These are phyloP conservation scores for Acanthamoeba sp. DNA, from an alignment of 208 protist genomes.

Conservation along the genomic window DNA sequence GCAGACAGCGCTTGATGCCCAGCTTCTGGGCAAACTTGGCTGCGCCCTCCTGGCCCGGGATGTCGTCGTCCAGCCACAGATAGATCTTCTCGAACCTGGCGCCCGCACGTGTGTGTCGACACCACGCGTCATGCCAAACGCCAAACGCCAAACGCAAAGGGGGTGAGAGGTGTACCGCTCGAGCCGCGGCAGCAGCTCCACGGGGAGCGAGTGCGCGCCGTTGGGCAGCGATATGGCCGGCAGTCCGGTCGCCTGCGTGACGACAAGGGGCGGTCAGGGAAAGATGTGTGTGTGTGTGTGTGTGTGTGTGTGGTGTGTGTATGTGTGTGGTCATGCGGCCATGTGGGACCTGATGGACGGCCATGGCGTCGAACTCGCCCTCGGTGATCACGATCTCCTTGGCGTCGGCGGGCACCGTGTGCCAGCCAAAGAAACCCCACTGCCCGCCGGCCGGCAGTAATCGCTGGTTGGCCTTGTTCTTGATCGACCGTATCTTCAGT, in stretches of 20 bases:
- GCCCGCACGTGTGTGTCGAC: too few relatives aligned
- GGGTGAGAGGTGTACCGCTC: conserved; percentile 55
- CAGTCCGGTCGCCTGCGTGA: conserved; percentile 75
- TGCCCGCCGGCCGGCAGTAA: conserved; percentile 81
- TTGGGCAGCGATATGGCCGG: conserved; percentile 89
- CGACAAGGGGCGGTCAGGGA: background rate
- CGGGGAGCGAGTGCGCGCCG: conserved; percentile 84
- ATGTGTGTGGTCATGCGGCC: too few relatives aligned
- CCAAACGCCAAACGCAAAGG: background rate
- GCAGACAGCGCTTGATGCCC: conserved; percentile 76
- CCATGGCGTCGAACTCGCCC: conserved; percentile 89
- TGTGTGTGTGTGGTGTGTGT: too few relatives aligned
- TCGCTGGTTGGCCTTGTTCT: conserved; percentile 78
- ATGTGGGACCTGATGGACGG: conserved; percentile 81
- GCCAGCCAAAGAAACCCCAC: conserved; percentile 89
- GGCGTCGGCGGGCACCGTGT: conserved; percentile 75
- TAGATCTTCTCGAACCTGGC: conserved; percentile 84
- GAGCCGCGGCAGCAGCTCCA: conserved; percentile 79
- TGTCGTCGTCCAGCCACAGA: conserved; percentile 88
- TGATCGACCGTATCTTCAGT: conserved; percentile 81
- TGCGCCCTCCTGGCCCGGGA: conserved; percentile 85
- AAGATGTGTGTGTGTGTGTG: background rate
- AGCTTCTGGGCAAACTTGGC: conserved; percentile 86
- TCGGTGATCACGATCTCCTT: conserved; percentile 86
- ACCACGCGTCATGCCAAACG: background rate